Base-by-base conservation (phyloP, 2,329 filamentous ascomycete genomes). In the Verticillium longisporum region DNA sequence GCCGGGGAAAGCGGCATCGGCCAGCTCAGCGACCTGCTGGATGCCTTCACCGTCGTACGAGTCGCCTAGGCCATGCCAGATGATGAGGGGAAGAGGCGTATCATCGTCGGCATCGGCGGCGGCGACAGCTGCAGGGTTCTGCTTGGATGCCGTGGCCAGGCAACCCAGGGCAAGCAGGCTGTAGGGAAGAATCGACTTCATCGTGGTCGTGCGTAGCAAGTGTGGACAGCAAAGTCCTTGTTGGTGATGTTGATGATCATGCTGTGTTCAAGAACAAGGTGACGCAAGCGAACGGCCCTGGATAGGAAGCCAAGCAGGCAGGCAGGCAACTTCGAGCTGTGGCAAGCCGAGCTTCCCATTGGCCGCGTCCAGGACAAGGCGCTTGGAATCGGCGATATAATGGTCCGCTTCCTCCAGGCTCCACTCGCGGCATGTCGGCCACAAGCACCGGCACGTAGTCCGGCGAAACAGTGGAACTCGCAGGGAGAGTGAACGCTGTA, bases 11-110 rank as follows among this genome's bases (percentile, higher is more conserved):
- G 86, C 79, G 57, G 83, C 74, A 62, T 91, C 83, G 65, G 89
- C 89, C 57, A 97, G 82, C n/a, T 82, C 77, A 65, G 85, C 90
- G 36, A 97, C 82, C 60, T 81, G 74, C 67, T 85, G 83, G 60
- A 98, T 82, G 61, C 93, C 92, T 1, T 92, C 88, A 65, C 86
- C 85, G 59, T 86, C 83, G 77, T 88, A 96, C 73, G 88, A 84
- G 75, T 95, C 91, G 68, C 86, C 87, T 11, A 87, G 79, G 32
- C 85, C 95, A 75, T 99, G 95, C 95, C 95, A 99, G 77, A 99
- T 90, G 62, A 99, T 83, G 38, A 99, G 82, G 1, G 95, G 95
- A 34, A 97, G 83, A 3, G 91, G 92, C n/a, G 83, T 87, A 66
- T 87, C 83, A 70, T 81, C 74, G 57, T 80, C 74, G 33, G 76